Evolutionary conservation across 495 filamentous ascomycete species (phyloP).

Genomic region (Penicillium simplicissimum): DNA sequence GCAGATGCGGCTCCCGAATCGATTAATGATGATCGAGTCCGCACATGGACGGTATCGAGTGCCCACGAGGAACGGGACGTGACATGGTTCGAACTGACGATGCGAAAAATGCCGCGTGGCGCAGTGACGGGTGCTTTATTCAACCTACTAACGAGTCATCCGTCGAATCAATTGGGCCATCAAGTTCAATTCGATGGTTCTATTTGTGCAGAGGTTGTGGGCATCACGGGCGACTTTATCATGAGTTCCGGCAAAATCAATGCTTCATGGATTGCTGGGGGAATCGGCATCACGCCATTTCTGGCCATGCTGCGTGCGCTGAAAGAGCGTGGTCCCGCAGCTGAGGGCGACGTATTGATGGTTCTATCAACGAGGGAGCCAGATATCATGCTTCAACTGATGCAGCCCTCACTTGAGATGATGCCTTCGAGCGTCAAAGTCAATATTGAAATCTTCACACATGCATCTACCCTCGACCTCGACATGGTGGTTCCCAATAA

Average conservation of each 20-base stretch:
- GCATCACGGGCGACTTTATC: constrained; percentile 21
- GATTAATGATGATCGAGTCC: constrained; percentile 23
- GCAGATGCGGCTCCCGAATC: constrained; percentile 11
- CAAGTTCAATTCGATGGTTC: background rate
- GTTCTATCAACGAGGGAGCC: constrained; percentile 21
- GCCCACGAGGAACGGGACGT: constrained; percentile 13
- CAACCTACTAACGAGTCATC: background rate
- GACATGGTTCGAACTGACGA: constrained; percentile 20
- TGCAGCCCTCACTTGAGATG: constrained; percentile 9
- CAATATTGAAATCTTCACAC: constrained; percentile 11
- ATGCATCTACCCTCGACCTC: background rate
- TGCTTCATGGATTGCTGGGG: constrained; percentile 16
- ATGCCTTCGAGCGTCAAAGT: constrained; percentile 3
- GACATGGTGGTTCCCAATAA: background rate
- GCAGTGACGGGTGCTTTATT: constrained; percentile 23
- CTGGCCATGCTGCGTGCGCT: constrained; percentile 20
- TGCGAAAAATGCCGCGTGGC: constrained; percentile 20
- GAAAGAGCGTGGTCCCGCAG: background rate
- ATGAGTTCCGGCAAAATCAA: constrained; percentile 7
- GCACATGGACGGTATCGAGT: constrained; percentile 27
- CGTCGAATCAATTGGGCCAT: background rate
- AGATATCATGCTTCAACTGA: constrained; percentile 11
- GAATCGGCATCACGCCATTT: constrained; percentile 24
- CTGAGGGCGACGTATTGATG: constrained; percentile 3
- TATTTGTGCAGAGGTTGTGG: constrained; percentile 18